Percentiles rank a stretch among this genome's conserved stretches.
phyloP scores from a whole-genome alignment of 768 basidiomycete species.

The Nidula microcarpa region DNA sequence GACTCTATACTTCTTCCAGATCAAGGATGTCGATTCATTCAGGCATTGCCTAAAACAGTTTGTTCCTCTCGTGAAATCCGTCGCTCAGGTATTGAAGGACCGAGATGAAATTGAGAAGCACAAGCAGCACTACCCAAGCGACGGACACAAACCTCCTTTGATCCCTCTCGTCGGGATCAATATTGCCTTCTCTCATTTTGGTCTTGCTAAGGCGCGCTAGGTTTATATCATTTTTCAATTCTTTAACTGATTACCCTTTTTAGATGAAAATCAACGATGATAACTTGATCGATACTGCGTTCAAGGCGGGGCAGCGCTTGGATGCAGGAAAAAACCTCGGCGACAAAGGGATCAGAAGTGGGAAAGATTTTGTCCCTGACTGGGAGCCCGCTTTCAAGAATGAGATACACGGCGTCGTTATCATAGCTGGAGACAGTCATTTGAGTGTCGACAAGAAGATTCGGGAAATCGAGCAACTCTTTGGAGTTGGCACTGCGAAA shows the following conservation, averaged over 20 bases:
- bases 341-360: slow-evolving; percentile 26
- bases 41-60: slow-evolving; percentile 36
- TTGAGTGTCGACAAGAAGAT: slow-evolving; percentile 31
- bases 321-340: slow-evolving; percentile 33
- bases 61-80: slow-evolving; percentile 42
- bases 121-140: slow-evolving; percentile 26
- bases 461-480: slow-evolving; percentile 25
- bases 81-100: slow-evolving; percentile 37
- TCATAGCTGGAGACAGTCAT: slow-evolving; percentile 44
- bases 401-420: slow-evolving; percentile 46
- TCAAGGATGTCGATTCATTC: slow-evolving; percentile 40
- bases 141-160: slow-evolving; percentile 11
- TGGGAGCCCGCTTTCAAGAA: slow-evolving; percentile 47
- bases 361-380: slow-evolving; percentile 25
- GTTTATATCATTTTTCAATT: too few relatives aligned
- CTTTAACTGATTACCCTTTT: background rate
- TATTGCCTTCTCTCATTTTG: slow-evolving; percentile 51
- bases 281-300: slow-evolving; percentile 31
- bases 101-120: slow-evolving; percentile 32
- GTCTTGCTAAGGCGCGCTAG: slow-evolving; percentile 31
- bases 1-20: slow-evolving; percentile 48
- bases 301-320: slow-evolving; percentile 34
- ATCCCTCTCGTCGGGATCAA: slow-evolving; percentile 43
- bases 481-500: slow-evolving; percentile 21
- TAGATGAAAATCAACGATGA: slow-evolving; percentile 39